Percentiles rank a stretch among this genome's conserved stretches.
Evolutionary conservation across 805 yeast species (phyloP).

Genomic region (Kockiozyma suomiensis): DNA sequence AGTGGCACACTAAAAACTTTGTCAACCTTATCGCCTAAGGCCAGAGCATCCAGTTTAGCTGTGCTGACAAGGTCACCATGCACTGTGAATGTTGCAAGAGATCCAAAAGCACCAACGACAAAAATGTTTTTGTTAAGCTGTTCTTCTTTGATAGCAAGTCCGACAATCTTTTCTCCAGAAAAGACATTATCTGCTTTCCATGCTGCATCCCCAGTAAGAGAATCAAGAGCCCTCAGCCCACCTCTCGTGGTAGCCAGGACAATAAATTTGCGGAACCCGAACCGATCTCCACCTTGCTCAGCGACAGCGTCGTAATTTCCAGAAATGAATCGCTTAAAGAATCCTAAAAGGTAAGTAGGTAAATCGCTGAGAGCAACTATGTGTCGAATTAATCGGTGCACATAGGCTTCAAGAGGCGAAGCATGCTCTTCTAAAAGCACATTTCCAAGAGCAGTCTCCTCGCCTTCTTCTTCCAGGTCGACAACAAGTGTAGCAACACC

Average conservation of each 20-base stretch:
- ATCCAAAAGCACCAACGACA: constrained; percentile 25
- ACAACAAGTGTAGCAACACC: constrained; percentile 37
- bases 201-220: constrained; percentile 35
- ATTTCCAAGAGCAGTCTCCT: constrained; percentile 37
- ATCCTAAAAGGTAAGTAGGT: constrained; percentile 17
- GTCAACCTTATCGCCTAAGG: constrained; percentile 24
- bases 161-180: constrained; percentile 18
- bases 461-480: constrained; percentile 36
- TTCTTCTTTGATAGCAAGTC: constrained; percentile 8
- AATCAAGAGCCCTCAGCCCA: constrained; percentile 41
- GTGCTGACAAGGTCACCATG: constrained; percentile 7
- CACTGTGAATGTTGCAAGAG: constrained; percentile 9
- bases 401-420: constrained; percentile 37
- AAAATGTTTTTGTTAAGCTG: not conserved
- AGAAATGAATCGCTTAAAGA: constrained; percentile 17
- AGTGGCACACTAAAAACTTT: constrained; percentile 8
- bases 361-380: constrained; percentile 32
- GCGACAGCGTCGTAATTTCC: constrained; percentile 27
- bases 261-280: constrained; percentile 43
- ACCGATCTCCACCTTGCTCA: constrained; percentile 33
- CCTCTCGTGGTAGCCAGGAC: constrained; percentile 39
- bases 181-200: constrained; percentile 36
- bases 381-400: constrained; percentile 38
- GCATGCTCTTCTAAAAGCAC: constrained; percentile 39
- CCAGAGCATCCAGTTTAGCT: not conserved